These are phyloP conservation scores for Nannizziopsis arthrosporioides DNA, from an alignment of 2,329 filamentous ascomycete species.

Conservation along the genomic window DNA sequence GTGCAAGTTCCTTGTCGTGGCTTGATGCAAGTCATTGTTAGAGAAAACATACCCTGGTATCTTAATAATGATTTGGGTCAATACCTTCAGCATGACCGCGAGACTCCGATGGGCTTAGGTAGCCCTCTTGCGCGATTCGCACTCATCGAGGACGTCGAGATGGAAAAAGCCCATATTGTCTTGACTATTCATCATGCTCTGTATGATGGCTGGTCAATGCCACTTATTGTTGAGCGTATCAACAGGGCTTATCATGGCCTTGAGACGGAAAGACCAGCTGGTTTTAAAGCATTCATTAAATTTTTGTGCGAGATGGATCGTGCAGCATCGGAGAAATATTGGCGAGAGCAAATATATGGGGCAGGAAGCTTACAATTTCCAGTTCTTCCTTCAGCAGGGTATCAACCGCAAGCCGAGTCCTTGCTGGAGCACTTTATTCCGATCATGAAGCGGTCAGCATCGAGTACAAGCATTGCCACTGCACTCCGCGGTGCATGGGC, in stretches of 20 bases:
- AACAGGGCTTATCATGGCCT: constrained; percentile 17
- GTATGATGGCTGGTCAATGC: constrained; percentile 32
- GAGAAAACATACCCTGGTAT: constrained; percentile 18
- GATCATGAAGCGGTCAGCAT: constrained; percentile 22
- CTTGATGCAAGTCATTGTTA: constrained; percentile 20
- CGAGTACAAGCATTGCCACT: constrained; percentile 24
- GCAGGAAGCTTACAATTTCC: constrained; percentile 38
- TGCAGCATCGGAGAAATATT: constrained; percentile 36
- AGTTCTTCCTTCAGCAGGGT: constrained; percentile 36
- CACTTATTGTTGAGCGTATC: constrained; percentile 26
- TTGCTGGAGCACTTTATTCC: constrained; percentile 21
- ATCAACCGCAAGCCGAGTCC: constrained; percentile 33
- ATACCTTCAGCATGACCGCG: constrained; percentile 15
- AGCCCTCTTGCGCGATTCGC: constrained; percentile 17
- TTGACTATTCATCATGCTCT: constrained; percentile 31
- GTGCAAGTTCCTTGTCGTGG: constrained; percentile 17
- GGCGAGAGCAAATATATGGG: constrained; percentile 38
- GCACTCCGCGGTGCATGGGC: constrained; percentile 11
- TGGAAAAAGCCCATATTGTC: constrained; percentile 18
- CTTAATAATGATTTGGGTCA: constrained; percentile 12
- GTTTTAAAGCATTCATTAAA: constrained; percentile 42
- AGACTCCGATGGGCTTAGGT: constrained; percentile 18
- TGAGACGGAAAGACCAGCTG: constrained; percentile 11
- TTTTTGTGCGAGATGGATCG: constrained; percentile 35
- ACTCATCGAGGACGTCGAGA: constrained; percentile 13